Evolutionary conservation across 2,329 filamentous ascomycete species (phyloP).

Genomic region (Scedosporium boydii): DNA sequence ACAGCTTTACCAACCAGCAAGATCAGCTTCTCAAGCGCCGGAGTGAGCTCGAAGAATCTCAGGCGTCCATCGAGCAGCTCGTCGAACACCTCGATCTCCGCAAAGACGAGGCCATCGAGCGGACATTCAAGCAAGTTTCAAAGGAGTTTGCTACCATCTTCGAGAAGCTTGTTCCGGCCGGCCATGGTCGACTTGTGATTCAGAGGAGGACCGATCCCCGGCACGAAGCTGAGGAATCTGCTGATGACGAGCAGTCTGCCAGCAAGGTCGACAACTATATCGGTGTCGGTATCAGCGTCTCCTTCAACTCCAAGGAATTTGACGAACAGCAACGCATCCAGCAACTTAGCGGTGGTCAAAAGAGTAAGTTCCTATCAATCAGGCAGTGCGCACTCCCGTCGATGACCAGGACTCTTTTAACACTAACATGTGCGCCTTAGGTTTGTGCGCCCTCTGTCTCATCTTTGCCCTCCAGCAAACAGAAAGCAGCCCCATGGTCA

Average conservation of each 20-base stretch:
- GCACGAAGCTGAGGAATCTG: constrained; percentile 53
- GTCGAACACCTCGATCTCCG: constrained; percentile 87
- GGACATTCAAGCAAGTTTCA: constrained; percentile 96
- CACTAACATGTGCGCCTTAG: constrained; percentile 31
- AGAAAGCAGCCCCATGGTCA: constrained; percentile 95
- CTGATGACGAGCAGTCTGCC: constrained; percentile 49
- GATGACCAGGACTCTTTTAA: neutral
- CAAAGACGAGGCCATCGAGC: constrained; percentile 96
- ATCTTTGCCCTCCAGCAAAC: constrained; percentile 99
- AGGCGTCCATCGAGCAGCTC: constrained; percentile 81
- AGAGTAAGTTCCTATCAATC: constrained; percentile 56
- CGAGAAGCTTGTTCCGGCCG: constrained; percentile 87
- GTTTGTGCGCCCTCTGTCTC: constrained; percentile 89
- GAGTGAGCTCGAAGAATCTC: constrained; percentile 77
- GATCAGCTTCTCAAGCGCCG: constrained; percentile 78
- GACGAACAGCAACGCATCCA: constrained; percentile 98
- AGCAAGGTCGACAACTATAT: constrained; percentile 86
- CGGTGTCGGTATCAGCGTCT: constrained; percentile 92
- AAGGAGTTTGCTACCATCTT: constrained; percentile 90
- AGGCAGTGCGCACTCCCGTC: neutral
- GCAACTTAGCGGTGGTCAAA: constrained; percentile 93
- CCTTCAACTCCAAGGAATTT: constrained; percentile 91
- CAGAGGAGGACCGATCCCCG: constrained; percentile 77
- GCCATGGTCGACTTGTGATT: constrained; percentile 84
- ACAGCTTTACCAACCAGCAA: constrained; percentile 88